Conservation (phyloP, 345 rosid genomes). For the Hypericum perforatum region DNA sequence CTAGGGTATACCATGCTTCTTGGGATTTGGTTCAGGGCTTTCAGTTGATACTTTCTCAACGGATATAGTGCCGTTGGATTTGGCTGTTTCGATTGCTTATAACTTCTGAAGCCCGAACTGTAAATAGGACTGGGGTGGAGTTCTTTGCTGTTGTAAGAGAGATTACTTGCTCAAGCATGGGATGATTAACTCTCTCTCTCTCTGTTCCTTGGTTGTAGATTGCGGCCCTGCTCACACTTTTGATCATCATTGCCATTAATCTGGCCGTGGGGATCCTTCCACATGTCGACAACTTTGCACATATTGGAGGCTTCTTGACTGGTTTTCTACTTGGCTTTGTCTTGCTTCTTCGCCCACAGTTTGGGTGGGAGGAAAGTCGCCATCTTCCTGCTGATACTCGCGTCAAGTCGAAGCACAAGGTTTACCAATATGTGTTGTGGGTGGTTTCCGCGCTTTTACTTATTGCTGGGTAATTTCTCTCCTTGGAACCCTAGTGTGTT, state of each 20-base stretch:
- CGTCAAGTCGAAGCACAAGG: constrained; percentile 57
- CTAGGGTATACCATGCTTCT: no score
- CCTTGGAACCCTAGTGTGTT: no score
- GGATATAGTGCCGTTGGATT: no score
- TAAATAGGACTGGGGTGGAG: no score
- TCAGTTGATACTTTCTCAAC: no score
- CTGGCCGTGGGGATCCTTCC: constrained; percentile 86
- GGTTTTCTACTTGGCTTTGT: constrained; percentile 82
- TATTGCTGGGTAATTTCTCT: constrained; percentile 44
- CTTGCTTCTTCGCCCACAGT: constrained; percentile 79
- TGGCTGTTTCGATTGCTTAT: no score
- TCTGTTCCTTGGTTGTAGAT: constrained; percentile 36
- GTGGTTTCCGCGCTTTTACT: constrained; percentile 38
- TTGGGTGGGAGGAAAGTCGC: constrained; percentile 54
- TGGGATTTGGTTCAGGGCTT: no score
- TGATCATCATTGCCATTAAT: constrained; percentile 54
- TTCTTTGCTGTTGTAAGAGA: no score
- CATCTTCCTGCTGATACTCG: constrained; percentile 36
- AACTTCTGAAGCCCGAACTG: no score
- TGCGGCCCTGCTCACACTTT: constrained; percentile 59
- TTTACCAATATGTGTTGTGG: constrained; percentile 60
- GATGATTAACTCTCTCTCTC: background rate
- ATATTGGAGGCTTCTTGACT: constrained; percentile 71
- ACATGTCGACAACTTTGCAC: constrained; percentile 88
- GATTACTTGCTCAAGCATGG: no score